Evolutionary conservation across 306 rosid species (phyloP).

Genomic region (Citrullus amarus): DNA sequence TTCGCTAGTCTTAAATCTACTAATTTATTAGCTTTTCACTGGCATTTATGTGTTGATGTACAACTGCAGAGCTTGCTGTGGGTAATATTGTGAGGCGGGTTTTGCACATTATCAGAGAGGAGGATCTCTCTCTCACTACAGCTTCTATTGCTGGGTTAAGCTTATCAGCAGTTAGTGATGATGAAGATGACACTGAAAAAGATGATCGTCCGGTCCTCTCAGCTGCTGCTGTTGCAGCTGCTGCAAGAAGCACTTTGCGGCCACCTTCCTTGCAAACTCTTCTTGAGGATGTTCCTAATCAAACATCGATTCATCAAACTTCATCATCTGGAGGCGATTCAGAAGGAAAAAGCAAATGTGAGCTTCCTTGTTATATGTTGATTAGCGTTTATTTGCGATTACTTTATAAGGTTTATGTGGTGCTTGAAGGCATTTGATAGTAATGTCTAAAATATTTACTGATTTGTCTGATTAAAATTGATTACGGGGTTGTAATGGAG

Average conservation of each 20-base stretch:
- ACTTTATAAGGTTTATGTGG: not conserved
- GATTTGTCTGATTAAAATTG: not conserved
- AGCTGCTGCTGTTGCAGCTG: constrained; percentile 87
- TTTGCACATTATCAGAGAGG: constrained; percentile 94
- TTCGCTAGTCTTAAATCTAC: not conserved
- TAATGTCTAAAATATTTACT: not conserved
- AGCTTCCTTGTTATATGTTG: constrained; percentile 16
- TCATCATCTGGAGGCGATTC: constrained; percentile 94
- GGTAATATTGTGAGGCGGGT: constrained; percentile 97
- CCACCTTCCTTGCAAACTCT: constrained; percentile 97
- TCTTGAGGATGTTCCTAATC: constrained; percentile 62
- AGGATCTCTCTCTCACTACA: constrained; percentile 72
- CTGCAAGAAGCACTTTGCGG: constrained; percentile 90
- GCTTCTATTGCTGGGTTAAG: constrained; percentile 79
- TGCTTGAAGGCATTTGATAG: not conserved
- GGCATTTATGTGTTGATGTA: constrained; percentile 13
- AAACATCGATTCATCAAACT: constrained; percentile 45
- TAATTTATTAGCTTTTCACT: constrained; percentile 4
- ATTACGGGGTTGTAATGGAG: not conserved
- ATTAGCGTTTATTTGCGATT: not conserved
- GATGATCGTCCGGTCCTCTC: constrained; percentile 65
- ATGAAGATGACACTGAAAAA: constrained; percentile 61
- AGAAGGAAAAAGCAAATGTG: constrained; percentile 88
- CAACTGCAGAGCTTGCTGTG: constrained; percentile 79
- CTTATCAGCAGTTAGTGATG: constrained; percentile 65